Evolutionary conservation across 208 protist genomes (phyloP), one percentile per base, ranked within the genome.

Genomic region (Wallacemonas collosoma): DNA sequence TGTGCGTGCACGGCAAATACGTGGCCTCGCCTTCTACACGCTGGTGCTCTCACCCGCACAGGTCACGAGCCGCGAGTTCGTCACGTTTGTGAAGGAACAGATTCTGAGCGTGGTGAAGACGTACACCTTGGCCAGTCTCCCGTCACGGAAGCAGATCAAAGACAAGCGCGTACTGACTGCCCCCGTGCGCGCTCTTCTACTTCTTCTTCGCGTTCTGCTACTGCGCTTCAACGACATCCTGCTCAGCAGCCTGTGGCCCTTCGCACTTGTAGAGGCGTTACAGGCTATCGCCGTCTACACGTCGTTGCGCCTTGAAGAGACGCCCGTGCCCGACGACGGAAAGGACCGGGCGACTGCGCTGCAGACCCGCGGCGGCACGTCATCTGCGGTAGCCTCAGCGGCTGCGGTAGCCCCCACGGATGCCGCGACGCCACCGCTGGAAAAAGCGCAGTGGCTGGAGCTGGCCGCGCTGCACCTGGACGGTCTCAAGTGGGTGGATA

Each of bases 131-230:
- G n/a, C 69, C 6, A 55, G 65, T 0, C 50, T 66, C 9, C 71
- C 55, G 2, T 75, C 68, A 38, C 58, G 65, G 1, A 64, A n/a
- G n/a, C 53, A 75, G 62, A 39, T 82, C 11, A 60, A 66, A 15
- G 61, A 51, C 17, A 71, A 73, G 48, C 66, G 75, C 51, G 57
- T 79, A 44, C 73, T 75, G 38, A 8, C 85, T 48, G 57, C 67
- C 39, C 79, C 80, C 1, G 62, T 83, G 67, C 76, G 80, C 2
- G 68, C 83, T 2, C 72, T 81, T 12, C 61, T 91, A 14, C 75
- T 90, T 47, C 68, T 91, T 14, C 91, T 91, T 48, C 83, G 89
- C 44, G 83, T 88, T 2, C 51, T 94, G n/a, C 58, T 94, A 45
- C 65, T 79, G 51, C 79, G 76, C 36, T 58, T 80, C 35, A 72